Base-by-base conservation (phyloP, 2,329 filamentous ascomycete genomes). In the Bipolaris zeicola region DNA sequence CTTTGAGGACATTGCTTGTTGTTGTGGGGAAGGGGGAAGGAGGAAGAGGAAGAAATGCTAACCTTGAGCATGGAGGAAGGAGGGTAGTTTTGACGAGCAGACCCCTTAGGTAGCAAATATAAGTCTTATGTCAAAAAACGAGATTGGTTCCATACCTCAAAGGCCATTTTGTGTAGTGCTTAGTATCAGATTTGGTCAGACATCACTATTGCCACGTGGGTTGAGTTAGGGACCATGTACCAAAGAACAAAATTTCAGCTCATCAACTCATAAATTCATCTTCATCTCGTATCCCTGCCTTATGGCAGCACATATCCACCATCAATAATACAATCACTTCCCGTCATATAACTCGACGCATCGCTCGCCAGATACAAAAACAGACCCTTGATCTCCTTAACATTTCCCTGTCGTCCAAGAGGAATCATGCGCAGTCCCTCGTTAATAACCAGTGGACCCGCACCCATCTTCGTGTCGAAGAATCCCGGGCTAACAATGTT, bases 361-460 rank as follows among this genome's bases (percentile, higher is more conserved):
- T 95, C 90, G n/a, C 87, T 90, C 6, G 89, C 89, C 52, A 96
- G 77, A 73, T 92, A 95, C 49, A 96, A 76, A 72, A 89, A 96
- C 14, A 88, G 85, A 3, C 90, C 91, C 79, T 94, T 93, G 58
- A 96, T 81, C 79, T 96, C 91, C 60, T 86, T 83, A 0, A 84
- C 83, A 62, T 87, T 79, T 11, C 89, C 91, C 71, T 92, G 88
- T 45, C 91, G 82, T 26, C 85, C 89, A 83, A 94, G 87, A 1
- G 89, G 89, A 28, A 88, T 92, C 82, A 90, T 93, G 67, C 87
- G 84, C 69, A 85, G 84, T 84, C 43, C 83, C 79, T 82, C 90
- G 87, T 7, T 84, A 85, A 68, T 89, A 83, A 78, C 84, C 70
- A 62, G 79, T 72, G 51, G 86, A 60, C 87, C 87, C 67, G 87